A percentile compares a stretch with the other conserved stretches of the same genome.
Conservation (phyloP, 177 flowering plant genomes). For the Tripterygium wilfordii region DNA sequence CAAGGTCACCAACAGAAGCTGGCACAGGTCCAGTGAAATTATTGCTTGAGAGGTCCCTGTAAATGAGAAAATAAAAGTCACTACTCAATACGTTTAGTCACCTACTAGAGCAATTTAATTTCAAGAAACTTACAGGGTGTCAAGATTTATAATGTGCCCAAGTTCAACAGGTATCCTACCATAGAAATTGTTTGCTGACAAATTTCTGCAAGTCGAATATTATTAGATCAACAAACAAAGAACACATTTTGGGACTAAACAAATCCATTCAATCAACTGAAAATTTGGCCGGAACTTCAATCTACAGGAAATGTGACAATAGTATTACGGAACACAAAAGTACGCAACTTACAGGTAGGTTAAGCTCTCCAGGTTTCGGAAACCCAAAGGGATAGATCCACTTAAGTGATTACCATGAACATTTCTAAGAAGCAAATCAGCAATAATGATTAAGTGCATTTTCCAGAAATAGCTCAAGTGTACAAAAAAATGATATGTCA, state of each 20-base stretch:
- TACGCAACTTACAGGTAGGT: conserved; percentile 68
- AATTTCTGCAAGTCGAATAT: conserved; percentile 41
- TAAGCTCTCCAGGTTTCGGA: conserved; percentile 60
- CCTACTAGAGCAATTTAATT: too few species aligned
- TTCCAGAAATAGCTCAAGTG: neutral
- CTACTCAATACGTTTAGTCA: too few species aligned
- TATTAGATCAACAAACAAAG: neutral
- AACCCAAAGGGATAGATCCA: conserved; percentile 74
- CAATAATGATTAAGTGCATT: neutral
- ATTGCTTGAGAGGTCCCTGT: conserved; percentile 81
- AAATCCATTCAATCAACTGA: too few species aligned
- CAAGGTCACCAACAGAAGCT: conserved; percentile 75
- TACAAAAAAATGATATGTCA: neutral
- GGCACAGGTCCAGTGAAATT: conserved; percentile 65
- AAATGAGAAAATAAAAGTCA: neutral
- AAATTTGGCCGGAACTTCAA: too few species aligned
- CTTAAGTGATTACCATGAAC: conserved; percentile 77
- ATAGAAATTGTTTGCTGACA: conserved; percentile 69
- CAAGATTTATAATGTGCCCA: conserved; percentile 77
- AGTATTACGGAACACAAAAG: neutral
- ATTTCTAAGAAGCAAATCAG: conserved; percentile 36
- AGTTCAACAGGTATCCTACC: conserved; percentile 69
- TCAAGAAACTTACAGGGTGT: conserved; percentile 59
- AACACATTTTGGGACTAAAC: neutral
- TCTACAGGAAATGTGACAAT: too few species aligned